phyloP scores from a whole-genome alignment of 2,329 filamentous ascomycete genomes.

The Furcasterigmium furcatum region DNA sequence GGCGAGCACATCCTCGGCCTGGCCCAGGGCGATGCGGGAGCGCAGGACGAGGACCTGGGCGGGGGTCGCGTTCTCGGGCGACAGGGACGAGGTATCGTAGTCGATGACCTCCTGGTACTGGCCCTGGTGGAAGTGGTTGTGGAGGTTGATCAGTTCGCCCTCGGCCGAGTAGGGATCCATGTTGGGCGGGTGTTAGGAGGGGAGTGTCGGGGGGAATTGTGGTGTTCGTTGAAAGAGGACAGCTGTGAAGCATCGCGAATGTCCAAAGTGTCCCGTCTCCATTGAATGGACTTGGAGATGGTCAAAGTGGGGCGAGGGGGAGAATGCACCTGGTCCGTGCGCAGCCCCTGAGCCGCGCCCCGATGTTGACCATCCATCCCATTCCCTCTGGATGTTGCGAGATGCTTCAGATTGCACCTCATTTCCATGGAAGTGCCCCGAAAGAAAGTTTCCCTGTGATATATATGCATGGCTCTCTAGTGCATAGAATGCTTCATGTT shows the following conservation, averaged over 20 bases:
- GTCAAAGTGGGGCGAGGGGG: neutral
- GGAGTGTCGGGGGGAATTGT: neutral
- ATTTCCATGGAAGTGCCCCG: too few relatives aligned
- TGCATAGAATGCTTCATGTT: too few relatives aligned
- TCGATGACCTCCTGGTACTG: conserved; percentile 85
- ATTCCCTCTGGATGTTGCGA: too few relatives aligned
- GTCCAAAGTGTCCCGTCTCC: neutral
- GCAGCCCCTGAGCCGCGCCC: neutral
- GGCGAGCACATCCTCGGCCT: conserved; percentile 69
- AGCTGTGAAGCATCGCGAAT: neutral
- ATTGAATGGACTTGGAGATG: neutral
- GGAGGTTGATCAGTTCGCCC: conserved; percentile 69
- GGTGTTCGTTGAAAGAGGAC: neutral
- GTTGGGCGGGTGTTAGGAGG: conserved; percentile 16
- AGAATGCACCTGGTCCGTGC: neutral
- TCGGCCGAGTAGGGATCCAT: conserved; percentile 72
- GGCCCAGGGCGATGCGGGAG: conserved; percentile 77
- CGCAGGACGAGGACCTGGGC: conserved; percentile 78
- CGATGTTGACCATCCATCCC: neutral
- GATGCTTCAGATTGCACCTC: neutral
- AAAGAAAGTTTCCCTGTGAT: too few relatives aligned
- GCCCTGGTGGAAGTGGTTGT: conserved; percentile 71
- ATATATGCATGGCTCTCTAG: too few relatives aligned
- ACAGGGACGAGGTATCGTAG: conserved; percentile 79
- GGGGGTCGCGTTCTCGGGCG: conserved; percentile 71